These are phyloP conservation scores for Talaromyces sp. DNA, from an alignment of 2,329 filamentous ascomycete species.

Conservation along the genomic window DNA sequence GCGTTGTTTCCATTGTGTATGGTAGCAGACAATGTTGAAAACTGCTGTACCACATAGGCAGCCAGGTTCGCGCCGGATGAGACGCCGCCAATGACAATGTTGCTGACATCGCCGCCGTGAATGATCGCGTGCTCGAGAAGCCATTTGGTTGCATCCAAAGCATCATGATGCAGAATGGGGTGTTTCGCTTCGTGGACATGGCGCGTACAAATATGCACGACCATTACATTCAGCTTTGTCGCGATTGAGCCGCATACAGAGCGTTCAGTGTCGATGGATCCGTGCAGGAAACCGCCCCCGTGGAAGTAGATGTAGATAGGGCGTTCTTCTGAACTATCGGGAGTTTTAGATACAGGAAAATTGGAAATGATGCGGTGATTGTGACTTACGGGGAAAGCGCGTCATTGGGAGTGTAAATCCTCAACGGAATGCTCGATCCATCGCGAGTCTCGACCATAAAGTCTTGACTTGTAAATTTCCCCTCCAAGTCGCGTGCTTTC, in stretches of 20 bases:
- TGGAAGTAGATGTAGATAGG: conserved; percentile 12
- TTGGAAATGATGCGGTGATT: no score
- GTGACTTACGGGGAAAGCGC: not conserved
- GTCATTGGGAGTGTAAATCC: not conserved
- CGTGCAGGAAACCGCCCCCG: conserved; percentile 7
- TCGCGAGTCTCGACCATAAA: not conserved
- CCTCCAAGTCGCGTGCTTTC: not conserved
- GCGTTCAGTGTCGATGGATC: conserved; percentile 8
- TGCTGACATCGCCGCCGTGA: conserved; percentile 1
- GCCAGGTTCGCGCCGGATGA: conserved; percentile 9
- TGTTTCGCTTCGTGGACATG: conserved; percentile 2
- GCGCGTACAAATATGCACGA: not conserved
- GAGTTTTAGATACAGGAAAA: not conserved
- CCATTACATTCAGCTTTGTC: not conserved
- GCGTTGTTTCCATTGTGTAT: no score
- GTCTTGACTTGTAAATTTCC: not conserved
- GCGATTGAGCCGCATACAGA: not conserved
- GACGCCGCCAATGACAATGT: not conserved
- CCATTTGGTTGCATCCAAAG: conserved; percentile 7
- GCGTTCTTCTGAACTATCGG: not conserved
- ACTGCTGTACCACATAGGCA: conserved; percentile 2
- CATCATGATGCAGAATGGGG: not conserved
- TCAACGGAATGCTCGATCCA: not conserved
- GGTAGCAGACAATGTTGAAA: not conserved
- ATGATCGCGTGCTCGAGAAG: not conserved